Percentiles rank a stretch among this genome's conserved stretches.
Evolutionary conservation across 2,329 filamentous ascomycete genomes (phyloP).

Genomic region (Rutstroemia sp.): DNA sequence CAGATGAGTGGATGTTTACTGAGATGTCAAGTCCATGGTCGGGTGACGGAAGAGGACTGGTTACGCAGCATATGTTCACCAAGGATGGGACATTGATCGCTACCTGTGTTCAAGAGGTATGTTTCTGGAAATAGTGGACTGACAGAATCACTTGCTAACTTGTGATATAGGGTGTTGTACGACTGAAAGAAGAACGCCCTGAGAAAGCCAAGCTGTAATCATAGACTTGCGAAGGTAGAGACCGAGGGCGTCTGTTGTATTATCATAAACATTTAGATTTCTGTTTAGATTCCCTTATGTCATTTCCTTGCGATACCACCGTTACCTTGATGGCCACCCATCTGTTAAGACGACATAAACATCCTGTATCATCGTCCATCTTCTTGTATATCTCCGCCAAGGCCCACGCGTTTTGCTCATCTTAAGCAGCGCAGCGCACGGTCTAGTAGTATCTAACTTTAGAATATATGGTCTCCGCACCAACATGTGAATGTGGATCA

Average conservation of each 20-base stretch:
- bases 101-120: slow-evolving; percentile 70
- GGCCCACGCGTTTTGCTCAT: not conserved
- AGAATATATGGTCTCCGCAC: not conserved
- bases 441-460: not conserved
- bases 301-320: not conserved
- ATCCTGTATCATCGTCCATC: not conserved
- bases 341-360: not conserved
- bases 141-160: slow-evolving; percentile 4
- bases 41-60: slow-evolving; percentile 68
- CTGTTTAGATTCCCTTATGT: not conserved
- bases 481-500: slow-evolving; percentile 7
- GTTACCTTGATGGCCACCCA: not conserved
- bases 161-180: slow-evolving; percentile 24
- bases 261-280: slow-evolving; percentile 1
- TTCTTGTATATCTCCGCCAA: not conserved
- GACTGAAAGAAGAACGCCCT: slow-evolving; percentile 20
- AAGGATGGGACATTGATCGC: slow-evolving; percentile 66
- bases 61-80: slow-evolving; percentile 66
- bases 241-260: not conserved
- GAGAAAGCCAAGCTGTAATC: slow-evolving; percentile 11
- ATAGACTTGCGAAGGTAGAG: not conserved
- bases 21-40: slow-evolving; percentile 79
- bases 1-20: slow-evolving; percentile 70
- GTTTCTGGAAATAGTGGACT: not conserved
- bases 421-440: too few relatives aligned